Evolutionary conservation across 140 eudicot species (phyloP), one percentile per base, ranked within the genome.

Genomic region (Bidens hawaiensis): DNA sequence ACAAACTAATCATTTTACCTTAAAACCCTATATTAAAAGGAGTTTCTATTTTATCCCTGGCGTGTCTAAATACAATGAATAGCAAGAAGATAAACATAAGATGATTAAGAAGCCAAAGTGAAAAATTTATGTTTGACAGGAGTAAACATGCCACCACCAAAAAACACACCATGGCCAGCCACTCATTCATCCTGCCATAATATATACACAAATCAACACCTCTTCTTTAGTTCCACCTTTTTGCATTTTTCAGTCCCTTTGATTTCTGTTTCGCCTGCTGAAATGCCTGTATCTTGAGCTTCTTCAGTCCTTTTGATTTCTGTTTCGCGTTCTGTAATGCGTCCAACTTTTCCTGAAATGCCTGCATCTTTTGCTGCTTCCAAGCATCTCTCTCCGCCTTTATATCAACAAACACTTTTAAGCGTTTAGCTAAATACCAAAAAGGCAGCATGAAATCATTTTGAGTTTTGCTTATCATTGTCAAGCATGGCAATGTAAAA

Each of bases 361-460:
- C 82, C 81, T 75, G 93, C 94, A 76, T 49, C 67, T 88, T 93
- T 78, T 93, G 96, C 68, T 93, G 88, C 99, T 93, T 93, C 70
- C 96, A 67, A 46, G 81, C 99, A 76, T 85, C 99, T 75, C 69
- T 83, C 80, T 93, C 99, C 57, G 99, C 96, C 99, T 93, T 17
- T 24, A 34, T n/a, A 25, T 71, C 19, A 68, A 34, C 19, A 52
- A 27, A n/a, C n/a, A n/a, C n/a, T n/a, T n/a, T n/a, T n/a, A n/a
- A n/a, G n/a, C n/a, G n/a, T n/a, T n/a, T n/a, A n/a, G n/a, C n/a
- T n/a, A n/a, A n/a, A n/a, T n/a, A 58, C 18, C 27, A 3, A n/a
- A 40, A 5, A 54, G 16, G n/a, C n/a, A n/a, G n/a, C n/a, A n/a
- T 36, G 43, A 9, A 36, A n/a, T 36, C n/a, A 4, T 36, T 13